Evolutionary conservation across 2,329 filamentous ascomycete genomes (phyloP).

Genomic region (Penicillium capsulatum): DNA sequence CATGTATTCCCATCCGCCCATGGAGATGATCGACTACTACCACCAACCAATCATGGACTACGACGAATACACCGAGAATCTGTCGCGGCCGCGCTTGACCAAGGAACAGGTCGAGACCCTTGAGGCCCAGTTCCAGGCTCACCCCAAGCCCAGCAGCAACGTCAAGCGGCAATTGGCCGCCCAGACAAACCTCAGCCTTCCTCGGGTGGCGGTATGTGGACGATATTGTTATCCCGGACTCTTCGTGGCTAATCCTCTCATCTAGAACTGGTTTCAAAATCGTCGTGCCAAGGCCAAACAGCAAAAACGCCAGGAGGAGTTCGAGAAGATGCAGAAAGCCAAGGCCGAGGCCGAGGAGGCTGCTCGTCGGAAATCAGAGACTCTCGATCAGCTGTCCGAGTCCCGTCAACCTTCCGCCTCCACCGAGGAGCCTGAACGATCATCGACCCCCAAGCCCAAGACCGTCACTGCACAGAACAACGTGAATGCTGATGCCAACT

Average conservation of each 20-base stretch:
- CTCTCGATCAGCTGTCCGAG: slow-evolving; percentile 22
- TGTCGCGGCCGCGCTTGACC: slow-evolving; percentile 48
- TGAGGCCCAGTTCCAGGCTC: slow-evolving; percentile 48
- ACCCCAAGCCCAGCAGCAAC: slow-evolving; percentile 50
- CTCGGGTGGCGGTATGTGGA: slow-evolving; percentile 47
- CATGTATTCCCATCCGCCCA: slow-evolving; percentile 36
- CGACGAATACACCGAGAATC: slow-evolving; percentile 47
- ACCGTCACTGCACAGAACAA: slow-evolving; percentile 18
- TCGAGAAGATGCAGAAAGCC: slow-evolving; percentile 43
- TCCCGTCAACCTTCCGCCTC: slow-evolving; percentile 18
- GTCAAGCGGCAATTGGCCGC: slow-evolving; percentile 48
- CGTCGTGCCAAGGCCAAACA: slow-evolving; percentile 51
- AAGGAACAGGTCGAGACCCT: slow-evolving; percentile 51
- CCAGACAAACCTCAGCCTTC: slow-evolving; percentile 47
- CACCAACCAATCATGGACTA: slow-evolving; percentile 42
- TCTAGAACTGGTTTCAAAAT: slow-evolving; percentile 52
- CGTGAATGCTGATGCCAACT: slow-evolving; percentile 15
- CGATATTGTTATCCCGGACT: neutral
- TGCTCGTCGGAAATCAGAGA: slow-evolving; percentile 30
- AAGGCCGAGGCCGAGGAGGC: slow-evolving; percentile 36
- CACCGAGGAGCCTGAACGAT: slow-evolving; percentile 24
- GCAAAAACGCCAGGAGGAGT: slow-evolving; percentile 49
- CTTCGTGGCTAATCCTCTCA: slow-evolving; percentile 4
- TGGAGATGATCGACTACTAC: slow-evolving; percentile 43
- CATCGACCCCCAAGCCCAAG: slow-evolving; percentile 27